A percentile compares a stretch with the other conserved stretches of the same genome.
Evolutionary conservation across 116 monocot species (phyloP).

Genomic region (Dioscorea cayenensis): DNA sequence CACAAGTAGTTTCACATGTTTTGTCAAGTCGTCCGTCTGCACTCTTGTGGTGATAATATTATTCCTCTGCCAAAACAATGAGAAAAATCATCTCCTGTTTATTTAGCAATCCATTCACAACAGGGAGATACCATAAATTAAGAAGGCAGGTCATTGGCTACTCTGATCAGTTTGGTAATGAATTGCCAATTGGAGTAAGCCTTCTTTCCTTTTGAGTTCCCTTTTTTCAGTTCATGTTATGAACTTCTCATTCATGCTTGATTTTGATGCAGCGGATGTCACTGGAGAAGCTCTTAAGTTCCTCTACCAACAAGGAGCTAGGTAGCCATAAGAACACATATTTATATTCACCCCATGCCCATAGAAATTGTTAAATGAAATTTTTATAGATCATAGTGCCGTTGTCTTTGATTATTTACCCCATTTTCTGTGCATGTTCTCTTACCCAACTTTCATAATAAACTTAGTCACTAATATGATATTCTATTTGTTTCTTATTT

Average conservation of each 20-base stretch:
- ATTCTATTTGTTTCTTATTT: no score
- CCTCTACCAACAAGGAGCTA: slow-evolving; percentile 76
- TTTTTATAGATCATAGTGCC: no score
- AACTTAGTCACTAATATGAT: no score
- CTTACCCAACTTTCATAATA: no score
- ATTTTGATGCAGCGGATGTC: slow-evolving; percentile 39
- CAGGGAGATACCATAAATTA: slow-evolving; percentile 74
- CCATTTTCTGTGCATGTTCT: no score
- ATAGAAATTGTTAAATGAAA: neutral
- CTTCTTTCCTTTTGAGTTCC: neutral
- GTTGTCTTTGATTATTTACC: no score
- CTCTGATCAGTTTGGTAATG: slow-evolving; percentile 74
- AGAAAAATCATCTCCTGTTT: no score
- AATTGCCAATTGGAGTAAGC: slow-evolving; percentile 67
- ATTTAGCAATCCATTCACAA: slow-evolving; percentile 4
- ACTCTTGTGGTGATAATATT: no score
- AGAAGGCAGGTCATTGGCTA: slow-evolving; percentile 77
- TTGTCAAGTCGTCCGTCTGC: neutral
- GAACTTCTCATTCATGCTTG: neutral
- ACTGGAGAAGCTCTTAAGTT: slow-evolving; percentile 67
- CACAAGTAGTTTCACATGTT: neutral
- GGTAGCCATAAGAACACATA: slow-evolving; percentile 25
- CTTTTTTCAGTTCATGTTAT: neutral
- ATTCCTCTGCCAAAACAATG: no score
- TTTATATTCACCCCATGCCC: neutral